Conservation (phyloP, 331 rosid species). For the Rosa hybrid region DNA sequence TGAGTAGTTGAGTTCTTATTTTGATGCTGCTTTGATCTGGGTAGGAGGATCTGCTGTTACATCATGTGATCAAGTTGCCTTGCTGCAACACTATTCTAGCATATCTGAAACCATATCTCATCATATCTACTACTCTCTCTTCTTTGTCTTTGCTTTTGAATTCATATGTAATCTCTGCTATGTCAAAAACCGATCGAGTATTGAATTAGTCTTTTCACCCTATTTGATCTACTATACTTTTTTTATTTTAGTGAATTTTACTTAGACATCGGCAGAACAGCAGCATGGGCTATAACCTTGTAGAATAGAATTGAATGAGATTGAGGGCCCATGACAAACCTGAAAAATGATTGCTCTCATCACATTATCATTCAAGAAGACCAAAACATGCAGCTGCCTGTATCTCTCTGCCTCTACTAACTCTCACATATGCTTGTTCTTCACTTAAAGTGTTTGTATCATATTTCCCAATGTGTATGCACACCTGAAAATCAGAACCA, state of each 20-base stretch:
- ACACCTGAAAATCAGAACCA: neutral
- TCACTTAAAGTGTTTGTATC: slow-evolving; percentile 4
- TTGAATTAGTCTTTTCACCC: neutral
- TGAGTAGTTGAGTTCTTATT: slow-evolving; percentile 13
- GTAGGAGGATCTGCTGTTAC: slow-evolving; percentile 18
- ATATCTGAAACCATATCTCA: slow-evolving; percentile 21
- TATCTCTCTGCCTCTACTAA: neutral
- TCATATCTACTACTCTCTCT: slow-evolving; percentile 18
- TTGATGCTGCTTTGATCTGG: slow-evolving; percentile 18
- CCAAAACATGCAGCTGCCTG: neutral
- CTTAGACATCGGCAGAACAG: neutral
- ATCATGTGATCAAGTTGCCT: slow-evolving; percentile 45
- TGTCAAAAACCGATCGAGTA: neutral
- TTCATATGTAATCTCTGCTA: neutral
- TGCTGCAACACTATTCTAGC: slow-evolving; percentile 18
- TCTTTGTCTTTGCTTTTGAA: slow-evolving; percentile 20
- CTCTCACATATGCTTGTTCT: slow-evolving; percentile 17
- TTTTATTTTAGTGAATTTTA: slow-evolving; percentile 23
- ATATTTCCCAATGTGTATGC: neutral
- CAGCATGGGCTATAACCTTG: slow-evolving; percentile 36
- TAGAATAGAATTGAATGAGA: slow-evolving; percentile 15
- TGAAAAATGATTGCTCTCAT: slow-evolving; percentile 30
- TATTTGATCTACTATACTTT: neutral
- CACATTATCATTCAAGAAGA: neutral
- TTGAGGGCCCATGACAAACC: slow-evolving; percentile 22